Base-by-base conservation (phyloP, 73 alveolate species). In the Tetrahymena elliotti region DNA sequence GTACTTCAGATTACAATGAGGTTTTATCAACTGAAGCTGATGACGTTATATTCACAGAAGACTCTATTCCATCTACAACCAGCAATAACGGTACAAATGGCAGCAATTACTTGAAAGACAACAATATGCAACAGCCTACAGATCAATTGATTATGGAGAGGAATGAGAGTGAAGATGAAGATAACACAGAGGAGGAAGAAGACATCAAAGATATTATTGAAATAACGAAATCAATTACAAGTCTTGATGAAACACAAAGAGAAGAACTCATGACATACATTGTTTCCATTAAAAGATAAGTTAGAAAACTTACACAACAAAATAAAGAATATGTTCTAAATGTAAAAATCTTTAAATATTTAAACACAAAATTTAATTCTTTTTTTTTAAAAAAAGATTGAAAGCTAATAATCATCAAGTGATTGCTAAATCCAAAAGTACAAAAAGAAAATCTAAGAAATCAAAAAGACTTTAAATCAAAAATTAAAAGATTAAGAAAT, bases 1-100 rank as follows among this genome's bases (percentile, higher is more conserved):
- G 88, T 68, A 68, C 88, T 68, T 68, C 88, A 68, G 88, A 68
- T 68, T 68, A 68, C 88, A 68, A 68, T 68, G 88, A 68, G 88
- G 88, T 68, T 68, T 68, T 68, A 68, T 68, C 88, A 68, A 68
- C 88, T 68, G 88, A 68, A 68, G 88, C 88, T 68, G 88, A 68
- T 31, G 88, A 68, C 88, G 88, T 68, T n/a, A 68, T 68, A 68
- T 68, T 68, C 88, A 68, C 88, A 6, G 88, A 68, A 68, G 88
- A 68, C 88, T 68, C 88, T 36, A 68, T 68, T 68, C 88, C 88
- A 22, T 68, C 88, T 35, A 68, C 88, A n/a, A 24, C 88, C 34
- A 68, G 88, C 38, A 68, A 68, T 36, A 68, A 35, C 16, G 88
- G 88, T 16, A 68, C 88, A 0, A 68, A 68, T 31, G 88, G 88